Evolutionary conservation across 371 early-diverging fungal species (phyloP), one percentile per base, ranked within the genome.

Genomic region (Vavraia culicis): DNA sequence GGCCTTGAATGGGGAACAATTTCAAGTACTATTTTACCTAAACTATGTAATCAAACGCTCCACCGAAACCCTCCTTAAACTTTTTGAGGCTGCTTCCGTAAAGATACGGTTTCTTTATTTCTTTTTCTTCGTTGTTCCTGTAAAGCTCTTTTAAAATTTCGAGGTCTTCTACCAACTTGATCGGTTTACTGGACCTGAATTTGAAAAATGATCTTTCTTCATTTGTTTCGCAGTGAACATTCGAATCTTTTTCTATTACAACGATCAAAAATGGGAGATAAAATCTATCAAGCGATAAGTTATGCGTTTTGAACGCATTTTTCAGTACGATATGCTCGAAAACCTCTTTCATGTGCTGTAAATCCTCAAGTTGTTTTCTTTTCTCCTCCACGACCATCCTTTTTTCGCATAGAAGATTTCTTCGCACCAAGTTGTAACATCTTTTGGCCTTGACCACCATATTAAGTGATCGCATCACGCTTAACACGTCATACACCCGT

Each of bases 211-310:
- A 53, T 21, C 53, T 49, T 33, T 64, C 64, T 48, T 64, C 64
- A 37, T 64, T 64, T 15, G 61, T 64, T 7, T 64, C 61, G 31
- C 59, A 59, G 27, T 52, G 42, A 7, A 64, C 48, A 15, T 52
- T 52, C 14, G 57, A 21, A 13, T 56, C 42, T 27, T 39, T 57
- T 21, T 49, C 52, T 13, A 54, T 50, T 15, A 35, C 41, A 1
- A 64, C 50, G 4, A 64, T 45, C 60, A 64, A 54, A 45, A 64
- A 64, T 3, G 64, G 64, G 0, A 64, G 35, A 45, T 56, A 57
- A 0, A 64, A 21, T 31, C 42, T 56, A 22, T 63, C 59, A n/a
- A n/a, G n/a, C n/a, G n/a, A n/a, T n/a, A n/a, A n/a, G 13, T 34
- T 15, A 8, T 49, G 18, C 2, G 36, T 15, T 0, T 11, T 48